Conservation (phyloP, 805 yeast genomes). For the Aciculoconidium aculeatum region DNA sequence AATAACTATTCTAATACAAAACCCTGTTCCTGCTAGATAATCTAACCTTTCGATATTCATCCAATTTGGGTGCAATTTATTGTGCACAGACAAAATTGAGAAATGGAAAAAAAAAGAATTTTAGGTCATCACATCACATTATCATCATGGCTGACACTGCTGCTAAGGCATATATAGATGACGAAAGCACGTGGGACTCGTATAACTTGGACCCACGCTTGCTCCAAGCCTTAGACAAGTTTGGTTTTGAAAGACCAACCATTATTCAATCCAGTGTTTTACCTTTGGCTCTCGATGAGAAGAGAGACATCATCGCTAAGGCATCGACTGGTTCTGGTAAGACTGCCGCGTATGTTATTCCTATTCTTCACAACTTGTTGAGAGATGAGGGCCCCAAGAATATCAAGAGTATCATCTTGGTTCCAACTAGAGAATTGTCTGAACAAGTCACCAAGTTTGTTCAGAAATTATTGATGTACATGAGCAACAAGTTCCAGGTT, state of each 20-base stretch:
- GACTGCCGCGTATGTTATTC: constrained; percentile 85
- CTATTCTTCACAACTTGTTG: constrained; percentile 75
- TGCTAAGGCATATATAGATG: constrained; percentile 68
- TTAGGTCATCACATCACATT: constrained; percentile 8
- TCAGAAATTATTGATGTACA: constrained; percentile 60
- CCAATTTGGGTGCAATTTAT: too few relatives aligned
- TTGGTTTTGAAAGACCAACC: constrained; percentile 84
- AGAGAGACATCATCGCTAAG: constrained; percentile 86
- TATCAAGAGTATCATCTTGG: constrained; percentile 64
- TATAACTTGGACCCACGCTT: constrained; percentile 79
- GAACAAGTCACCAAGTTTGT: constrained; percentile 75
- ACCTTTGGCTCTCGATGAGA: constrained; percentile 84
- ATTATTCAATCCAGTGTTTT: constrained; percentile 88
- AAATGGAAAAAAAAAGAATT: constrained; percentile 2
- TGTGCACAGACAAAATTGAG: neutral
- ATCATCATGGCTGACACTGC: constrained; percentile 11
- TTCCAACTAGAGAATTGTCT: constrained; percentile 90
- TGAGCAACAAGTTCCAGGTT: constrained; percentile 58
- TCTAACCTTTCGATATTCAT: too few relatives aligned
- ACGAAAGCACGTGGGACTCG: constrained; percentile 62
- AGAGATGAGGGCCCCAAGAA: constrained; percentile 26
- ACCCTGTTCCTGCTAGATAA: too few relatives aligned
- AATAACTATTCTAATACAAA: too few relatives aligned
- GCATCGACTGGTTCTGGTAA: constrained; percentile 97
- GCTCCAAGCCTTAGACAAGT: constrained; percentile 72